Percentiles rank a stretch among this genome's conserved stretches.
Conservation (phyloP, 2,329 filamentous ascomycete species). For the Claviceps sp. region DNA sequence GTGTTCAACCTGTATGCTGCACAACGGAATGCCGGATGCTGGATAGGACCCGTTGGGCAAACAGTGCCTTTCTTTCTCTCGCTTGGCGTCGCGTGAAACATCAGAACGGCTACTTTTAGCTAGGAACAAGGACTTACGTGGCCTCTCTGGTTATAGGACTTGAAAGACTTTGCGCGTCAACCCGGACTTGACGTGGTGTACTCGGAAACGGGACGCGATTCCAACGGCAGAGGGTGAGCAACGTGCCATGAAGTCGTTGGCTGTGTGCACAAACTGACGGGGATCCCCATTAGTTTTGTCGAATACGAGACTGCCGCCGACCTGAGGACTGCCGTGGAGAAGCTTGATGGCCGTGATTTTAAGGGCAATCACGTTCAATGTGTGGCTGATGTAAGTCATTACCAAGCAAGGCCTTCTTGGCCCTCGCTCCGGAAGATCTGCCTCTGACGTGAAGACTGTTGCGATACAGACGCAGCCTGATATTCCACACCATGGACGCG, state of each 20-base stretch:
- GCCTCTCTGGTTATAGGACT: constrained; percentile 75
- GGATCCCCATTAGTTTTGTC: constrained; percentile 55
- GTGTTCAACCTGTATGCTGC: constrained; percentile 3
- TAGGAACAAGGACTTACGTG: constrained; percentile 66
- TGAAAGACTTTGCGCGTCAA: constrained; percentile 98
- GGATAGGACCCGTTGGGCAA: constrained; percentile 23
- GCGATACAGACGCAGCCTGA: constrained; percentile 65
- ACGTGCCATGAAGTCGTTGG: neutral
- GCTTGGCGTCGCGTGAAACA: constrained; percentile 8
- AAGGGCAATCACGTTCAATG: constrained; percentile 81
- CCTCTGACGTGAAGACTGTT: neutral
- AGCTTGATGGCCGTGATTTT: constrained; percentile 85
- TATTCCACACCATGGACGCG: constrained; percentile 46
- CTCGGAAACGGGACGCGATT: constrained; percentile 86
- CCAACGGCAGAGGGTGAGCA: constrained; percentile 78
- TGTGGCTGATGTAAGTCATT: constrained; percentile 62
- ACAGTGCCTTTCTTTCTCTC: constrained; percentile 12
- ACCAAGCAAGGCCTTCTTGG: neutral
- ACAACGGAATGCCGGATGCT: constrained; percentile 20
- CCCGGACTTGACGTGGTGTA: constrained; percentile 96
- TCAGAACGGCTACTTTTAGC: constrained; percentile 29
- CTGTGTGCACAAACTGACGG: neutral
- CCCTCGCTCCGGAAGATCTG: neutral
- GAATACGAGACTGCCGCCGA: constrained; percentile 93
- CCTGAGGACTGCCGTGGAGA: constrained; percentile 81